Percentiles rank a stretch among this genome's conserved stretches.
phyloP scores from a whole-genome alignment of 108 stramenopile genomes.

The Mediolabrus comicus region DNA sequence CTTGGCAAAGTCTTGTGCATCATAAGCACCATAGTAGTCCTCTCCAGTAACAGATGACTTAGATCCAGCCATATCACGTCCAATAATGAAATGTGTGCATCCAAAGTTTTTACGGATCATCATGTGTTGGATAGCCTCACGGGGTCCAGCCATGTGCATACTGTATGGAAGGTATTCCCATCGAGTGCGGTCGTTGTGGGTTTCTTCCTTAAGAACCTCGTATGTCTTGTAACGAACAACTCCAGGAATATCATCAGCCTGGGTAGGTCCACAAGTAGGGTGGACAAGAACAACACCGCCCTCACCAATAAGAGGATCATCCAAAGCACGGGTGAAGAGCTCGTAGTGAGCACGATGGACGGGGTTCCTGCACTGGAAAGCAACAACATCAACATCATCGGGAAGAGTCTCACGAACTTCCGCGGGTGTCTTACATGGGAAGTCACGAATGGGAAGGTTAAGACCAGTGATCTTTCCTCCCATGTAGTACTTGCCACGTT shows the following conservation, averaged over 20 bases:
- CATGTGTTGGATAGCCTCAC: constrained; percentile 99
- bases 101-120: constrained; percentile 99
- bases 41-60: constrained; percentile 95
- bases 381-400: constrained; percentile 96
- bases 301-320: constrained; percentile 88
- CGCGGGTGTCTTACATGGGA: constrained; percentile 95
- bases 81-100: constrained; percentile 99
- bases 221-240: constrained; percentile 96
- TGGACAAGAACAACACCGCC: constrained; percentile 96
- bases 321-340: constrained; percentile 97
- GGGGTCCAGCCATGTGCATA: constrained; percentile 99
- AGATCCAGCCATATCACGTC: constrained; percentile 99
- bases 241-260: constrained; percentile 96
- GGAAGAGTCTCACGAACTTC: constrained; percentile 94
- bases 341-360: constrained; percentile 99
- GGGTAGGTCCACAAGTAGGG: constrained; percentile 99
- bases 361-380: constrained; percentile 99
- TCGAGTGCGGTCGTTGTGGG: constrained; percentile 89
- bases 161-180: constrained; percentile 99
- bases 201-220: constrained; percentile 95
- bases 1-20: constrained; percentile 96
- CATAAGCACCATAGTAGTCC: constrained; percentile 99
- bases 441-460: constrained; percentile 95
- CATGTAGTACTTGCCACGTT: constrained; percentile 97
- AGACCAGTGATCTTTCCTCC: constrained; percentile 96